Conservation (phyloP, 2,329 filamentous ascomycete species). For the Penicillium sp. region DNA sequence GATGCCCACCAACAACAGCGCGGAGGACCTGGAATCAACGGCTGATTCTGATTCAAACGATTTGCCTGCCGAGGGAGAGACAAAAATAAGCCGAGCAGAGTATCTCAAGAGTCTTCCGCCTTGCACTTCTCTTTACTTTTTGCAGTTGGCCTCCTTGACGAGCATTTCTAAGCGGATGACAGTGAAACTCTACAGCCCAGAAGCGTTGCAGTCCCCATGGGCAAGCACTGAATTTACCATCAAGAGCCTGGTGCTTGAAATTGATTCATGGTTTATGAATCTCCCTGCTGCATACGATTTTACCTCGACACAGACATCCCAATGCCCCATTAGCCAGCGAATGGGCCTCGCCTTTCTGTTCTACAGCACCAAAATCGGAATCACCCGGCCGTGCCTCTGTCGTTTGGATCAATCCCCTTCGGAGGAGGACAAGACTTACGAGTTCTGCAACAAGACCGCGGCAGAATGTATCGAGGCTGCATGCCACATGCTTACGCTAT, state of each 20-base stretch:
- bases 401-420: slow-evolving; percentile 37
- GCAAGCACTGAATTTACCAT: slow-evolving; percentile 42
- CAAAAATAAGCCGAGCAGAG: slow-evolving; percentile 29
- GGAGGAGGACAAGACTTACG: slow-evolving; percentile 33
- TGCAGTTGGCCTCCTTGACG: slow-evolving; percentile 39
- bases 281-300: slow-evolving; percentile 44
- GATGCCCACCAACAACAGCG: slow-evolving; percentile 23
- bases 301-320: slow-evolving; percentile 38
- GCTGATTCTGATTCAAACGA: slow-evolving; percentile 25
- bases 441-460: slow-evolving; percentile 42
- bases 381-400: slow-evolving; percentile 47
- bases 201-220: slow-evolving; percentile 38
- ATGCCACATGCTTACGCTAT: slow-evolving; percentile 41
- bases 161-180: slow-evolving; percentile 42
- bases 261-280: slow-evolving; percentile 43
- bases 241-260: slow-evolving; percentile 37
- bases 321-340: slow-evolving; percentile 36
- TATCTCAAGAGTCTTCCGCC: slow-evolving; percentile 40
- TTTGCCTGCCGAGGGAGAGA: slow-evolving; percentile 13
- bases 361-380: slow-evolving; percentile 45
- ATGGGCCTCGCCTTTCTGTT: slow-evolving; percentile 45
- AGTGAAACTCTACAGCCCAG: slow-evolving; percentile 42
- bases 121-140: slow-evolving; percentile 43
- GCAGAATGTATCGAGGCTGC: slow-evolving; percentile 46
- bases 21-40: slow-evolving; percentile 23